Conservation (phyloP, 768 basidiomycete genomes). For the Phanerochaete carnosa region DNA sequence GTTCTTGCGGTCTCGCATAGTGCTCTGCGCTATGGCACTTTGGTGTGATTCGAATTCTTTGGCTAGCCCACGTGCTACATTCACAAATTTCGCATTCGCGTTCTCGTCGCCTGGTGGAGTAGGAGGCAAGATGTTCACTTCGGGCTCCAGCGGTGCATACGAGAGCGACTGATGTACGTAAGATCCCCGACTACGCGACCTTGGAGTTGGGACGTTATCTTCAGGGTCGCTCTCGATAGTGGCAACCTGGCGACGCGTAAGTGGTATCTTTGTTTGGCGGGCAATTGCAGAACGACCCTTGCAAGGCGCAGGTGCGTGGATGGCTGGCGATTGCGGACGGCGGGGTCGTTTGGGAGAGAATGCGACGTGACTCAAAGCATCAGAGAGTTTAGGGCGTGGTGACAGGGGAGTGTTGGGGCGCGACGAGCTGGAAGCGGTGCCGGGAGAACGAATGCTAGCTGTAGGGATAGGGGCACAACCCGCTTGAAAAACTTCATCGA, state of each 20-base stretch:
- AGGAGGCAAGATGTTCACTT: slow-evolving; percentile 54
- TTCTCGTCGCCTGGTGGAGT: slow-evolving; percentile 48
- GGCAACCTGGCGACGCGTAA: slow-evolving; percentile 9
- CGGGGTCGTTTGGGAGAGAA: slow-evolving; percentile 79
- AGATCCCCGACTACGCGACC: slow-evolving; percentile 5
- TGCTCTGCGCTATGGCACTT: slow-evolving; percentile 12
- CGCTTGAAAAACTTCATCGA: slow-evolving; percentile 58
- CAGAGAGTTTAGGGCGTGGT: slow-evolving; percentile 62
- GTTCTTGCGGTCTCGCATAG: slow-evolving; percentile 8
- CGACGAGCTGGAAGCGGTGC: slow-evolving; percentile 38
- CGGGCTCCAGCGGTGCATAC: slow-evolving; percentile 35
- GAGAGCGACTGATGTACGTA: slow-evolving; percentile 22
- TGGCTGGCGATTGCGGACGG: slow-evolving; percentile 30
- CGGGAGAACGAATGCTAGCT: slow-evolving; percentile 37
- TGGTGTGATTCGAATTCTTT: slow-evolving; percentile 43
- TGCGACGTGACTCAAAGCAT: slow-evolving; percentile 64
- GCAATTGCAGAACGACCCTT: neutral
- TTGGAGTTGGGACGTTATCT: slow-evolving; percentile 8
- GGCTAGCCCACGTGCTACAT: slow-evolving; percentile 52
- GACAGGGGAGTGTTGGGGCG: slow-evolving; percentile 34
- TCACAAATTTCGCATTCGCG: slow-evolving; percentile 52
- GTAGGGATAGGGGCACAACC: slow-evolving; percentile 43
- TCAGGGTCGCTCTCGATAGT: slow-evolving; percentile 10
- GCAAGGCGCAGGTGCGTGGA: slow-evolving; percentile 5
- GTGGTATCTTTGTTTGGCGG: slow-evolving; percentile 5